Base-by-base conservation (phyloP, 192 early-diverging fungal species). In the Umbelopsis vinacea region DNA sequence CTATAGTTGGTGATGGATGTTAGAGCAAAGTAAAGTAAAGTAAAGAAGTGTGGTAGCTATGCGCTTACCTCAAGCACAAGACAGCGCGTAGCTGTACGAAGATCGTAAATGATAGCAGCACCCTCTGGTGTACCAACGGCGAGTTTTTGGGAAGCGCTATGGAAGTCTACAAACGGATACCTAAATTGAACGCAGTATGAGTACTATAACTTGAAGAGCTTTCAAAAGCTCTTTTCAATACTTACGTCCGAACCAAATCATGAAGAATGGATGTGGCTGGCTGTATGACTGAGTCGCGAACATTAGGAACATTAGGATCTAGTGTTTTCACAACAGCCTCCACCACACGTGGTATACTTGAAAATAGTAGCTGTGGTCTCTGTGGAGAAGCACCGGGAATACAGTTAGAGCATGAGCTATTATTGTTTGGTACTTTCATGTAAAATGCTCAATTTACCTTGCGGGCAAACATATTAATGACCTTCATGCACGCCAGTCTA, bases 261-360 rank as follows among this genome's bases (percentile, higher is more conserved):
- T 86, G 76, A n/a, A 88, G 68, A 23, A 84, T 82, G 8, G 84
- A 79, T 2, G 88, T 90, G 0, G 81, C 89, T 29, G 80, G 79
- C 10, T 82, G 86, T 24, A 93, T 83, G 22, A 94, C 76, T 2
- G 79, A 72, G 68, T 95, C 94, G 21, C 94, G 79, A 72, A 94
- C 79, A 45, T 87, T 76, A 0, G 92, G 87, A 21, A 83, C 78
- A 70, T 93, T 95, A 0, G 94, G 94, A 75, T 95, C 93, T 29
- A 95, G 72, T 35, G 89, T 89, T 69, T 92, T 94, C 0, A 95
- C 93, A 53, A 95, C 90, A 0, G 90, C 88, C 68, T 94, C 94
- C 2, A 89, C 82, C 24, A 95, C 85, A 4, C 78, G 73, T 6
- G 88, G 73, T 8, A 95, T 74, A 74, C 87, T 83, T 1, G 81